phyloP scores from a whole-genome alignment of 495 filamentous ascomycete genomes.

The Amphirosellinia nigrospora region DNA sequence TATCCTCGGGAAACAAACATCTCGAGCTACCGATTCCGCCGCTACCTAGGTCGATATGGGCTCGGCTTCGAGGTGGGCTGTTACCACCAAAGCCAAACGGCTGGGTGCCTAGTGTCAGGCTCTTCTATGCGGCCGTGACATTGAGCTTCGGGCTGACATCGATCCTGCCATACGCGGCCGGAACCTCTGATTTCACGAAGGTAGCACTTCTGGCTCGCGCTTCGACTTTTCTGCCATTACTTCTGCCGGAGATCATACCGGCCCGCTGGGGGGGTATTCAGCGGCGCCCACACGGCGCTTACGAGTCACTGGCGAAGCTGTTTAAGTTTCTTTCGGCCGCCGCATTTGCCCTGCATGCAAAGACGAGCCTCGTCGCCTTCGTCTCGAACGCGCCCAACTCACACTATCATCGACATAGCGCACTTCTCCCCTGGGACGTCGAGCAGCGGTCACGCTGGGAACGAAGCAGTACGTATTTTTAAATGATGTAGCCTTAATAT shows the following conservation, averaged over 20 bases:
- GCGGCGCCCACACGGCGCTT: conserved; percentile 44
- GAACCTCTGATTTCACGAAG: conserved; percentile 52
- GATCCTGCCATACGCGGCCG: conserved; percentile 53
- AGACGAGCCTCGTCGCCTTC: conserved; percentile 44
- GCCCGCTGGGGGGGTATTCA: conserved; percentile 48
- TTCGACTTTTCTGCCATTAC: conserved; percentile 56
- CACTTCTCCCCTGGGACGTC: conserved; percentile 50
- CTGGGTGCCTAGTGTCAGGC: conserved; percentile 53
- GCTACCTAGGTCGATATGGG: conserved; percentile 27
- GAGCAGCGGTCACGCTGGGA: conserved; percentile 49
- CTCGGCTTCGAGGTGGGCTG: conserved; percentile 34
- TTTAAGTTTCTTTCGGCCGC: conserved; percentile 50
- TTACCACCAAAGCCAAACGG: conserved; percentile 48
- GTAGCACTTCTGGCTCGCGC: conserved; percentile 51
- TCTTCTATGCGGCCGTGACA: conserved; percentile 49
- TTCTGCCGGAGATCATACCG: conserved; percentile 50
- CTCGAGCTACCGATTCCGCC: conserved; percentile 36
- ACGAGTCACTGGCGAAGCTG: conserved; percentile 45
- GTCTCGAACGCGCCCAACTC: conserved; percentile 50
- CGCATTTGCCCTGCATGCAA: conserved; percentile 46
- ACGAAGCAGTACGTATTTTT: conserved; percentile 33
- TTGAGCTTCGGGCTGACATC: conserved; percentile 51
- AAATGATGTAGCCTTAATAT: background rate
- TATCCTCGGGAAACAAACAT: conserved; percentile 37
- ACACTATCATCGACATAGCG: conserved; percentile 52